Percentiles rank a stretch among this genome's conserved stretches.
Conservation (phyloP, 805 yeast species). For the Sugiyamaella floridensis region DNA sequence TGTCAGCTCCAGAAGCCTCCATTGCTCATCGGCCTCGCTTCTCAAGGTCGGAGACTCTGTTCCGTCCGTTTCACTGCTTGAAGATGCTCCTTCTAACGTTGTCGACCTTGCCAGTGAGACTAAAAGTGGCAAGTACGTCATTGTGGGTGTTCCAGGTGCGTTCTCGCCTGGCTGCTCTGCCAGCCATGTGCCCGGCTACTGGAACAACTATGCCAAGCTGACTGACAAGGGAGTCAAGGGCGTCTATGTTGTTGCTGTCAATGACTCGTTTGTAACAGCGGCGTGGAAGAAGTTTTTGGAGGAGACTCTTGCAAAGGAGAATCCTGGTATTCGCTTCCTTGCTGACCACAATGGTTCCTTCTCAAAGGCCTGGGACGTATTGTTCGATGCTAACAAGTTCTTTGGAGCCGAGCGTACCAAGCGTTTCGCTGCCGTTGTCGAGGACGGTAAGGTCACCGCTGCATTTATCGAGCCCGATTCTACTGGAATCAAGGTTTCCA, state of each 20-base stretch:
- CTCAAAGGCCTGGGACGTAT: slow-evolving; percentile 53
- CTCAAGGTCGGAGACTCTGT: slow-evolving; percentile 54
- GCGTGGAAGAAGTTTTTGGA: slow-evolving; percentile 59
- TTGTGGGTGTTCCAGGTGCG: slow-evolving; percentile 69
- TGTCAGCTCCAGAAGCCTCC: slow-evolving; percentile 15
- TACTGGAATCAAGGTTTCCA: slow-evolving; percentile 48
- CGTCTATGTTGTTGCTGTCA: slow-evolving; percentile 67
- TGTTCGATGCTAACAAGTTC: slow-evolving; percentile 66
- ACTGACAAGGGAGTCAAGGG: slow-evolving; percentile 57
- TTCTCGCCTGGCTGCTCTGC: slow-evolving; percentile 75
- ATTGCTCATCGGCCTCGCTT: slow-evolving; percentile 20
- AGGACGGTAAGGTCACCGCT: slow-evolving; percentile 63
- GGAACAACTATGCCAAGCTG: slow-evolving; percentile 45
- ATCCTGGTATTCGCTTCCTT: slow-evolving; percentile 44
- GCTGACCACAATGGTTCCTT: slow-evolving; percentile 80
- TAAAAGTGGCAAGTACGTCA: slow-evolving; percentile 42
- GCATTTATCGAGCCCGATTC: slow-evolving; percentile 77
- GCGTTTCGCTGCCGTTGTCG: slow-evolving; percentile 69
- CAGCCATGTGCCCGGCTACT: slow-evolving; percentile 67
- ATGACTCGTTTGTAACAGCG: slow-evolving; percentile 77
- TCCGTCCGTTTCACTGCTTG: slow-evolving; percentile 49
- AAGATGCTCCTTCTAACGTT: slow-evolving; percentile 58
- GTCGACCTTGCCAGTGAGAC: slow-evolving; percentile 48
- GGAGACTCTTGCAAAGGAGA: slow-evolving; percentile 17
- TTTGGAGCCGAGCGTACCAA: slow-evolving; percentile 72